Evolutionary conservation across 805 yeast genomes (phyloP).

Genomic region (Monosporozyma aerobia): DNA sequence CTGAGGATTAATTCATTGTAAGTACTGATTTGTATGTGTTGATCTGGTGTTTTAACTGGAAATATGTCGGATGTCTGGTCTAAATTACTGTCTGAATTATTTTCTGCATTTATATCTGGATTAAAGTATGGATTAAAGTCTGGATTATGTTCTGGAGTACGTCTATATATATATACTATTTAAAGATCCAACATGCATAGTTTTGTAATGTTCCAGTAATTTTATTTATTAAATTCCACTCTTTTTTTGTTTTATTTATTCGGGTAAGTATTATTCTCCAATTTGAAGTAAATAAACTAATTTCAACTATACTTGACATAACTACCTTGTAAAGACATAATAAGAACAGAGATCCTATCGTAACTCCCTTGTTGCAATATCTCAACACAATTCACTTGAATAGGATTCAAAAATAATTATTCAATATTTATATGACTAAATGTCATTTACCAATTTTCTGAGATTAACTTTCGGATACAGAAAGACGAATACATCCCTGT

Average conservation of each 20-base stretch:
- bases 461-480: slow-evolving; percentile 59
- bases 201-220: too few species aligned
- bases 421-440: not conserved
- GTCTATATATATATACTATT: too few species aligned
- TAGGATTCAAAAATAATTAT: not conserved
- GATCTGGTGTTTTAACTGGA: too few species aligned
- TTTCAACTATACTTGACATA: not conserved
- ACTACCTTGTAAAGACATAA: not conserved
- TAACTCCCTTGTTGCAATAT: not conserved
- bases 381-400: not conserved
- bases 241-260: not conserved
- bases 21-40: too few species aligned
- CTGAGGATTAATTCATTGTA: too few species aligned
- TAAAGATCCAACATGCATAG: too few species aligned
- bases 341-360: not conserved
- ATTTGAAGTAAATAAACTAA: not conserved
- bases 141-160: too few species aligned
- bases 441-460: slow-evolving; percentile 17
- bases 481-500: slow-evolving; percentile 56
- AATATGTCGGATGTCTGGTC: too few species aligned
- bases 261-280: not conserved
- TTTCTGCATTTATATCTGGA: too few species aligned
- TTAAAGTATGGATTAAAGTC: too few species aligned
- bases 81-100: too few species aligned
- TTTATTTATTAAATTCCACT: too few species aligned